phyloP scores from a whole-genome alignment of 441 rosid species.

The Hura crepitans region DNA sequence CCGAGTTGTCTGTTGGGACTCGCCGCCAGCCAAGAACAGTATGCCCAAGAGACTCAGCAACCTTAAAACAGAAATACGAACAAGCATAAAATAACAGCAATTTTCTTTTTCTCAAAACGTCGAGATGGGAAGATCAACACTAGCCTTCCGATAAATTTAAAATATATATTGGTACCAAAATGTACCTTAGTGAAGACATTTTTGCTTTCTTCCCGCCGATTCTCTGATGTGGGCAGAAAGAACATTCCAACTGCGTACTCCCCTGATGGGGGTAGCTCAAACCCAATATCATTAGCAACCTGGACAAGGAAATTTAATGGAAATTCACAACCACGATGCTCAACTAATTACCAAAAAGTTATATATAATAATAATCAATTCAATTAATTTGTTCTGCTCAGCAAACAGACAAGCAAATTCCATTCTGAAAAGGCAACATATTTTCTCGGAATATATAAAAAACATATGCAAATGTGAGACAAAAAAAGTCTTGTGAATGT shows the following conservation, averaged over 20 bases:
- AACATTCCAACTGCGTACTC: constrained; percentile 97
- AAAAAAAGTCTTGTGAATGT: background rate
- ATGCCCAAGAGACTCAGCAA: constrained; percentile 97
- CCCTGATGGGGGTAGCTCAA: constrained; percentile 77
- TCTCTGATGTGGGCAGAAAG: constrained; percentile 78
- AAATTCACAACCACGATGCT: constrained; percentile 10
- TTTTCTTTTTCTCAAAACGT: background rate
- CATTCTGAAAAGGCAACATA: background rate
- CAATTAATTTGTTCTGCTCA: background rate
- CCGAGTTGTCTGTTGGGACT: constrained; percentile 88
- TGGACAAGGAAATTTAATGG: constrained; percentile 23
- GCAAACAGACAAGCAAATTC: background rate
- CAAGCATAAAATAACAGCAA: background rate
- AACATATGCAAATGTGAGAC: background rate
- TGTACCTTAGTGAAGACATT: constrained; percentile 81
- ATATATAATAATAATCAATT: background rate
- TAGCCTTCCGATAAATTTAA: background rate
- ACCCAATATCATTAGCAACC: constrained; percentile 71
- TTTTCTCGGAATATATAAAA: background rate
- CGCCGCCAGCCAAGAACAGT: constrained; percentile 92
- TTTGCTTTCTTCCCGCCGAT: constrained; percentile 81
- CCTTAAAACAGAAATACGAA: constrained; percentile 35
- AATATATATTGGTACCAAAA: background rate
- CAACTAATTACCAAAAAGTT: background rate
- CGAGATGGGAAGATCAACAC: too few species aligned